A percentile compares a stretch with the other conserved stretches of the same genome.
These are phyloP conservation scores for Hypomontagnella submonticulosa DNA, from an alignment of 495 filamentous ascomycete species.

Conservation along the genomic window DNA sequence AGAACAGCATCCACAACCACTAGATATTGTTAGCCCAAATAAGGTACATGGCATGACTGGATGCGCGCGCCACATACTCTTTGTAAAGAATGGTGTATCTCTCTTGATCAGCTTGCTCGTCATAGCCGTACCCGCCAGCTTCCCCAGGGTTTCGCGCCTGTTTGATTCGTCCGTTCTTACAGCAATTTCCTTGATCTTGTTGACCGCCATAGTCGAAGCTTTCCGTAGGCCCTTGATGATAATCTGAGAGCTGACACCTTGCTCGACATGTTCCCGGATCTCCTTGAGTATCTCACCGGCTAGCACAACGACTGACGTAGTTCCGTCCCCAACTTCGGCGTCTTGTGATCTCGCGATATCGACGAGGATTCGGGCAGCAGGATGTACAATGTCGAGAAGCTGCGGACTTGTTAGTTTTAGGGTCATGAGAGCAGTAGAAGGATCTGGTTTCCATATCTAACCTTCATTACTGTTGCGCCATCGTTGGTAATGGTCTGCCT, in stretches of 20 bases:
- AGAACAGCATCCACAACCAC: slow-evolving; percentile 98
- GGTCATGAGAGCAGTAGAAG: neutral
- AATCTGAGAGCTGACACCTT: slow-evolving; percentile 95
- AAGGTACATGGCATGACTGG: neutral
- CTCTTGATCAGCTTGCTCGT: slow-evolving; percentile 99
- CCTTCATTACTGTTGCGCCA: slow-evolving; percentile 99
- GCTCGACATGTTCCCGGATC: slow-evolving; percentile 92
- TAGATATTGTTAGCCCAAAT: slow-evolving; percentile 48
- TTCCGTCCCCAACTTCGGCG: slow-evolving; percentile 97
- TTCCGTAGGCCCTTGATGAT: slow-evolving; percentile 96
- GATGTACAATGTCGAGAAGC: slow-evolving; percentile 98
- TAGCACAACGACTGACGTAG: slow-evolving; percentile 94
- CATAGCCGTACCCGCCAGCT: slow-evolving; percentile 97
- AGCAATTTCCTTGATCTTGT: slow-evolving; percentile 98
- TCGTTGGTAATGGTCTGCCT: slow-evolving; percentile 98
- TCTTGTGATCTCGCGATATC: slow-evolving; percentile 99
- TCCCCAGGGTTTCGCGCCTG: slow-evolving; percentile 87
- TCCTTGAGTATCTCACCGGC: slow-evolving; percentile 98
- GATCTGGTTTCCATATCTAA: slow-evolving; percentile 50
- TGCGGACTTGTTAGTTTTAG: slow-evolving; percentile 48
- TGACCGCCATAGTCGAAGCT: slow-evolving; percentile 91
- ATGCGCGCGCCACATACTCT: slow-evolving; percentile 71
- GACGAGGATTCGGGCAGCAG: slow-evolving; percentile 95
- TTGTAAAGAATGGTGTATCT: slow-evolving; percentile 96
- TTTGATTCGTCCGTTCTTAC: slow-evolving; percentile 86